A percentile compares a stretch with the other conserved stretches of the same genome.
phyloP scores from a whole-genome alignment of 345 rosid species.

The Moricandia moricandioides region DNA sequence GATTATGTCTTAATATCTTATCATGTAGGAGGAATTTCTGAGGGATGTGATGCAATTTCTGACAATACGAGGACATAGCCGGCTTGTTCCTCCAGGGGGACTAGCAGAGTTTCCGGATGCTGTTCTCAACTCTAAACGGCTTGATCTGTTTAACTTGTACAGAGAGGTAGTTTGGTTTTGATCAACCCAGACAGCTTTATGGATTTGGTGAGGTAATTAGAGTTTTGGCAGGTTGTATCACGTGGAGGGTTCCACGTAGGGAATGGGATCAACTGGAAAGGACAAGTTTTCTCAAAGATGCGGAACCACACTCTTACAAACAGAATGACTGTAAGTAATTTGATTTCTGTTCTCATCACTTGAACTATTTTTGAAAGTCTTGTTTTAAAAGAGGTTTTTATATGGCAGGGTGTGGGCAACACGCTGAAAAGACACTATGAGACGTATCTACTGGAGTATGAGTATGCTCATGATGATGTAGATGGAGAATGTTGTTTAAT shows the following conservation, averaged over 20 bases:
- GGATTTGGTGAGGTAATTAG: conserved; percentile 11
- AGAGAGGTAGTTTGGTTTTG: conserved; percentile 66
- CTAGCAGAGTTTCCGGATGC: conserved; percentile 94
- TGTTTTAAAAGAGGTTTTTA: not conserved
- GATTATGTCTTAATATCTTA: not conserved
- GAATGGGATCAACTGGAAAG: conserved; percentile 99
- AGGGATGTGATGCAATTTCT: conserved; percentile 97
- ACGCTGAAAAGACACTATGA: conserved; percentile 94
- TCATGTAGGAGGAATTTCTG: conserved; percentile 86
- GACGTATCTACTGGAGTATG: conserved; percentile 92
- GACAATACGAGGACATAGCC: conserved; percentile 84
- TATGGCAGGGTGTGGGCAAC: conserved; percentile 86
- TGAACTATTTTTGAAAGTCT: not conserved
- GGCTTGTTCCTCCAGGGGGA: conserved; percentile 98
- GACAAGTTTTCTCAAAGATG: conserved; percentile 99
- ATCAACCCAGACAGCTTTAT: conserved; percentile 1
- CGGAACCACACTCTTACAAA: conserved; percentile 95
- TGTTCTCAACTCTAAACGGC: conserved; percentile 90
- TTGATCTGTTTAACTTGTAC: conserved; percentile 92
- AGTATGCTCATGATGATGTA: conserved; percentile 96
- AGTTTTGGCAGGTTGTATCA: conserved; percentile 77
- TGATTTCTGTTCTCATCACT: not conserved
- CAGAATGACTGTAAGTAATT: conserved; percentile 81
- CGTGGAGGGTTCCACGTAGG: conserved; percentile 99
- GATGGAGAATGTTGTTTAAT: conserved; percentile 98